These are phyloP conservation scores for Serendipita sp. DNA, from an alignment of 1,284 basidiomycete genomes.

Conservation along the genomic window DNA sequence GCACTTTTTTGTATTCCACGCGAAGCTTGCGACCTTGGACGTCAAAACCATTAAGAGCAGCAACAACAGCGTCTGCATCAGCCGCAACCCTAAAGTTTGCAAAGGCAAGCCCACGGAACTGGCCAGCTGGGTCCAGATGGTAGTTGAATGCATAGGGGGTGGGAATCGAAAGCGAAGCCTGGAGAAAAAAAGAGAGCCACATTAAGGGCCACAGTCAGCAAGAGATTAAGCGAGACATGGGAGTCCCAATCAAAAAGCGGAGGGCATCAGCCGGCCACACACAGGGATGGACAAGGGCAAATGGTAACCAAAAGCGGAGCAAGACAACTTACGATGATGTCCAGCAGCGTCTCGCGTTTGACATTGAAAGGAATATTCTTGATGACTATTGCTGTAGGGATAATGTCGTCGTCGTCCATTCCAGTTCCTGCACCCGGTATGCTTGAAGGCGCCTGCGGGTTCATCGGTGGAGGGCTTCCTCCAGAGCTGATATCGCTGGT, in stretches of 20 bases:
- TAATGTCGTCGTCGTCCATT: conserved; percentile 74
- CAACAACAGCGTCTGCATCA: conserved; percentile 93
- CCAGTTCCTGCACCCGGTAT: conserved; percentile 19
- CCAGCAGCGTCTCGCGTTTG: conserved; percentile 86
- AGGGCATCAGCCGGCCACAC: conserved; percentile 5
- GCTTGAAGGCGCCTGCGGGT: conserved; percentile 38
- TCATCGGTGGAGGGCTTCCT: conserved; percentile 49
- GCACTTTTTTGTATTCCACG: conserved; percentile 98
- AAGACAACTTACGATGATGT: conserved; percentile 69
- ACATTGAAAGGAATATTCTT: conserved; percentile 99
- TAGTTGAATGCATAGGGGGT: conserved; percentile 99
- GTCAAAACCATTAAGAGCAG: conserved; percentile 87
- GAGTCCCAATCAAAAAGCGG: conserved; percentile 6
- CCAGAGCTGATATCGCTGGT: conserved; percentile 75
- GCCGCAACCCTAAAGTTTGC: conserved; percentile 88
- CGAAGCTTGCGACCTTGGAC: conserved; percentile 96
- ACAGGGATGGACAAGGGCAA: conserved; percentile 10
- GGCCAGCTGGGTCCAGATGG: conserved; percentile 85
- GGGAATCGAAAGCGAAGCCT: conserved; percentile 86
- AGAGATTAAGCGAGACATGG: conserved; percentile 12
- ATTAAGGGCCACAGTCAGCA: no score
- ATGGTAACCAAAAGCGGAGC: conserved; percentile 4
- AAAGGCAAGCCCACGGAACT: conserved; percentile 95
- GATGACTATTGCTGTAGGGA: conserved; percentile 98
- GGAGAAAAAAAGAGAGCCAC: background rate